Conservation (phyloP, 2,329 filamentous ascomycete species). For the Fusarium torreyae region DNA sequence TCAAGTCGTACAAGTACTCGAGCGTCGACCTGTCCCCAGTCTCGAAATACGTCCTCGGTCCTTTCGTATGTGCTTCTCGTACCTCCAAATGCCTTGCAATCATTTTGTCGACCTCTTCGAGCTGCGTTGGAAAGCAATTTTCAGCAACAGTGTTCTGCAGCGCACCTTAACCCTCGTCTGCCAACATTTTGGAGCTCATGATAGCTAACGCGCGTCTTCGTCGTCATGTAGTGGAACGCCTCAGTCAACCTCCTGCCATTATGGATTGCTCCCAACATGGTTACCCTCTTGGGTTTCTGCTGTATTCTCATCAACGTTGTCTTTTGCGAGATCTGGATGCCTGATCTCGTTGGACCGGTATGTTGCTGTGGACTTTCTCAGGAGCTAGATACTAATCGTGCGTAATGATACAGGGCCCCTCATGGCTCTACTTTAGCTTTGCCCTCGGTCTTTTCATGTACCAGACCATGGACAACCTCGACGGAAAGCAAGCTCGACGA, state of each 20-base stretch:
- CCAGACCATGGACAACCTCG: conserved; percentile 98
- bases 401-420: conserved; percentile 72
- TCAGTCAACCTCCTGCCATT: conserved; percentile 92
- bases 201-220: conserved; percentile 40
- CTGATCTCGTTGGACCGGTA: conserved; percentile 91
- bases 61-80: conserved; percentile 80
- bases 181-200: conserved; percentile 20
- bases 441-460: conserved; percentile 98
- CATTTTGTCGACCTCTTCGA: conserved; percentile 19
- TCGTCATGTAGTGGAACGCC: conserved; percentile 85
- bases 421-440: conserved; percentile 97
- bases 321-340: conserved; percentile 82
- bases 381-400: conserved; percentile 25
- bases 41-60: conserved; percentile 92
- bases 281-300: conserved; percentile 93
- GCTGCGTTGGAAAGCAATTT: conserved; percentile 1
- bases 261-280: conserved; percentile 98
- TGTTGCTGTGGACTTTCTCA: conserved; percentile 53
- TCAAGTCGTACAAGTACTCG: conserved; percentile 97
- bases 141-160: background rate
- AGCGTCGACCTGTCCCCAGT: conserved; percentile 96
- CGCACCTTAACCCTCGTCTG: background rate
- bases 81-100: conserved; percentile 10
- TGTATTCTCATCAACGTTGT: conserved; percentile 91
- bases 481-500: conserved; percentile 95